Conservation (phyloP, 805 yeast genomes). For the Saturnispora silvae region DNA sequence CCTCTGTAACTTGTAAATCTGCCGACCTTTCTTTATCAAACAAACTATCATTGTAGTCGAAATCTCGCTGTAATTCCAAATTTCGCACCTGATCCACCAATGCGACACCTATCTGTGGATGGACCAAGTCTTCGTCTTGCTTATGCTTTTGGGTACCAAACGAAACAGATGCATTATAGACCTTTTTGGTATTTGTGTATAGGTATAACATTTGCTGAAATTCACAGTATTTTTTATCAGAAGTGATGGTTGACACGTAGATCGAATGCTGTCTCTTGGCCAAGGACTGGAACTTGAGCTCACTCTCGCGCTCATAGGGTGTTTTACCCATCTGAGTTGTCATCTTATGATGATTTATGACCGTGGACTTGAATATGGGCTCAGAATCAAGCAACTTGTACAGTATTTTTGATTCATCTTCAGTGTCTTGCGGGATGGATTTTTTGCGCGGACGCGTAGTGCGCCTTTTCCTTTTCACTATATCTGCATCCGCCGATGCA, state of each 20-base stretch:
- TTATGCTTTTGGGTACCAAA: constrained; percentile 41
- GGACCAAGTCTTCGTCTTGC: constrained; percentile 36
- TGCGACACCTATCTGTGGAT: constrained; percentile 22
- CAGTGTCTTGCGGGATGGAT: too few relatives aligned
- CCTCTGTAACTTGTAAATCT: too few relatives aligned
- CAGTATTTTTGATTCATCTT: not conserved
- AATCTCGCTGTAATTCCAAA: constrained; percentile 5
- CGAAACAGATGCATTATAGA: constrained; percentile 31
- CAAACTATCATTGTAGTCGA: constrained; percentile 4
- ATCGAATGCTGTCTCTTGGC: constrained; percentile 23
- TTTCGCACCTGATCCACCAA: not conserved
- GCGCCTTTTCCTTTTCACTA: too few relatives aligned
- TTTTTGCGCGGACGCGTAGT: too few relatives aligned
- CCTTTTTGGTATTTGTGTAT: constrained; percentile 28
- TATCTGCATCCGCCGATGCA: too few relatives aligned
- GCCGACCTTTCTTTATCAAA: too few relatives aligned
- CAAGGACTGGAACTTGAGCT: not conserved
- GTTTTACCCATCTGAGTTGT: constrained; percentile 3
- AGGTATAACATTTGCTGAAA: constrained; percentile 41
- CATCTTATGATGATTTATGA: too few relatives aligned
- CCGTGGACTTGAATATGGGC: too few relatives aligned
- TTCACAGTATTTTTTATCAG: constrained; percentile 57
- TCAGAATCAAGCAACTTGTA: too few relatives aligned
- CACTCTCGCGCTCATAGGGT: constrained; percentile 11
- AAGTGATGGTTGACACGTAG: constrained; percentile 50